Conservation (phyloP, 768 basidiomycete species). For the Chiua virens region DNA sequence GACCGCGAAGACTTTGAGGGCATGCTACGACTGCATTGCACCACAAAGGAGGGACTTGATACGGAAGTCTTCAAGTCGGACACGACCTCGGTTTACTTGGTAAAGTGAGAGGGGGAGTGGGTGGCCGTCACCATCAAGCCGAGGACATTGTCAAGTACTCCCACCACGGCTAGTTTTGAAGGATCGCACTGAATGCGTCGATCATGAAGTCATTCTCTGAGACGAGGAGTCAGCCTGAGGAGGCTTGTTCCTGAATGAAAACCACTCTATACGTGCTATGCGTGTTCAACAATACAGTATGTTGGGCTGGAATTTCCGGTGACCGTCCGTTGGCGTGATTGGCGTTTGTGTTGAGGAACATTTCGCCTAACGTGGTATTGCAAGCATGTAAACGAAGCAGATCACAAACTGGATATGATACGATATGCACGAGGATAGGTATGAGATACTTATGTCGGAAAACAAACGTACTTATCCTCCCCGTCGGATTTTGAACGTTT, state of each 20-base stretch:
- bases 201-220: constrained; percentile 55
- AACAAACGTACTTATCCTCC: too few relatives aligned
- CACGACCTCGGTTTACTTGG: background rate
- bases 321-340: too few relatives aligned
- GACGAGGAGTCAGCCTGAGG: constrained; percentile 65
- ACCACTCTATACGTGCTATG: constrained; percentile 58
- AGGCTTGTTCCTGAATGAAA: constrained; percentile 61
- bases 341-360: background rate
- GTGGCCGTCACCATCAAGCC: constrained; percentile 47
- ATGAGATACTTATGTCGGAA: too few relatives aligned
- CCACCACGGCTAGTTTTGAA: constrained; percentile 45
- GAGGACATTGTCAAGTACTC: constrained; percentile 26
- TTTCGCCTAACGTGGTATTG: too few relatives aligned
- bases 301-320: constrained; percentile 22
- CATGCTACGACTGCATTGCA: constrained; percentile 38
- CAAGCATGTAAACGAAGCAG: too few relatives aligned
- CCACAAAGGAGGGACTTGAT: constrained; percentile 44
- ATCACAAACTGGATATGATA: too few relatives aligned
- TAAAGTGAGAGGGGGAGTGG: constrained; percentile 55
- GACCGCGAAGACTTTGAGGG: too few relatives aligned
- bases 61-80: constrained; percentile 29
- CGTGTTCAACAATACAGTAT: background rate
- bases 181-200: constrained; percentile 45
- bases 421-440: too few relatives aligned
- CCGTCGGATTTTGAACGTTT: too few relatives aligned